phyloP scores from a whole-genome alignment of 805 yeast species.

The Saturnispora silvae region DNA sequence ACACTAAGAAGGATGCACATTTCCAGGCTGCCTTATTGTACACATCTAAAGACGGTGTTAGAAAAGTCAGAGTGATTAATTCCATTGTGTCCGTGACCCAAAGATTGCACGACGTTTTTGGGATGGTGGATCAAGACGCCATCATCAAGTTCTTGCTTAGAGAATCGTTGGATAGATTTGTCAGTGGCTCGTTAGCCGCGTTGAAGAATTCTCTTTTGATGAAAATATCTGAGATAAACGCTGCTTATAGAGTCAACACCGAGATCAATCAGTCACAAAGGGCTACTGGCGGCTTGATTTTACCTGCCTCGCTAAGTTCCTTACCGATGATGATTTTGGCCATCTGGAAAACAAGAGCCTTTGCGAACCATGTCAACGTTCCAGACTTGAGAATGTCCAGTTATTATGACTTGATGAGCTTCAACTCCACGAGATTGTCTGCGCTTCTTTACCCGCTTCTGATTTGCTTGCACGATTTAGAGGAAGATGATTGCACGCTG shows the following conservation, averaged over 20 bases:
- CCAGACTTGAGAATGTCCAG: conserved; percentile 60
- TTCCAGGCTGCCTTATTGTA: conserved; percentile 86
- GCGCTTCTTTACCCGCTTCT: conserved; percentile 73
- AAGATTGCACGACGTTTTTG: conserved; percentile 60
- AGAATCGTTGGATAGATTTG: conserved; percentile 32
- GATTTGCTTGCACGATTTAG: conserved; percentile 57
- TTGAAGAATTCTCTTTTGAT: conserved; percentile 23
- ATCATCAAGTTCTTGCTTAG: conserved; percentile 43
- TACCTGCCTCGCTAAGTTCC: conserved; percentile 73
- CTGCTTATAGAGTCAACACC: conserved; percentile 43
- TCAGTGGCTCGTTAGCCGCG: conserved; percentile 28
- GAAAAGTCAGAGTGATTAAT: conserved; percentile 84
- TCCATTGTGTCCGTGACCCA: conserved; percentile 73
- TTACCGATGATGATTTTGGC: conserved; percentile 59
- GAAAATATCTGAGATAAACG: conserved; percentile 44
- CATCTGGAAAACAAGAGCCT: conserved; percentile 56
- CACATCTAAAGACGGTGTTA: conserved; percentile 62
- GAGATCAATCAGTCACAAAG: conserved; percentile 29
- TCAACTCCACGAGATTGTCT: conserved; percentile 46
- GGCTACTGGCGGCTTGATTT: conserved; percentile 52
- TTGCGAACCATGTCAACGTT: conserved; percentile 38
- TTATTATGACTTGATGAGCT: conserved; percentile 37
- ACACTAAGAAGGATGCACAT: conserved; percentile 65
- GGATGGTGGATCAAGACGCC: conserved; percentile 70
- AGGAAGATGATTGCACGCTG: conserved; percentile 44